Evolutionary conservation across 208 protist species (phyloP).

Genomic region (Angomonas ambiguus): DNA sequence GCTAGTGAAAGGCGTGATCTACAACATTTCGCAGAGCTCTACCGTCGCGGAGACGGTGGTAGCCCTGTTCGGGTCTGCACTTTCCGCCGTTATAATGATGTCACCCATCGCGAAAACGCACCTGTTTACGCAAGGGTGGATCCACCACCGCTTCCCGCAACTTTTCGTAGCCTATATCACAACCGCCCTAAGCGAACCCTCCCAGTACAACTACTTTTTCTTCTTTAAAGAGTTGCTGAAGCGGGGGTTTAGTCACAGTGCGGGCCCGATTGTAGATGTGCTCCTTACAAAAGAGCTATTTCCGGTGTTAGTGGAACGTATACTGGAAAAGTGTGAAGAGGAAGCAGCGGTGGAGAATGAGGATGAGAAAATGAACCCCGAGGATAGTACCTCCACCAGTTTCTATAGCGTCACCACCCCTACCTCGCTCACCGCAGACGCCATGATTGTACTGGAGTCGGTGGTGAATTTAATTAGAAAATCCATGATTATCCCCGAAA

Average conservation of each 20-base stretch:
- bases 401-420: conserved; percentile 14
- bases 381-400: background rate
- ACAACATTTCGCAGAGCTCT: conserved; percentile 38
- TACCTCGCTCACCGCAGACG: conserved; percentile 36
- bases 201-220: conserved; percentile 63
- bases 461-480: conserved; percentile 46
- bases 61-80: conserved; percentile 52
- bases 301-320: conserved; percentile 20
- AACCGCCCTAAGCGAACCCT: conserved; percentile 23
- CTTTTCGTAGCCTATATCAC: conserved; percentile 26
- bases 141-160: conserved; percentile 29
- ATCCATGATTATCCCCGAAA: conserved; percentile 48
- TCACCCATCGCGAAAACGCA: conserved; percentile 28
- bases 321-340: conserved; percentile 31
- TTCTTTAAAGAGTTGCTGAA: conserved; percentile 66
- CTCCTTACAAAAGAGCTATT: conserved; percentile 44
- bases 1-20: conserved; percentile 26
- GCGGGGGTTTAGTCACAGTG: conserved; percentile 60
- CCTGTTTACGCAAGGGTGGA: conserved; percentile 52
- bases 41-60: conserved; percentile 61
- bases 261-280: conserved; percentile 60
- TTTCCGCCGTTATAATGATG: conserved; percentile 38
- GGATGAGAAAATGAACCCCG: background rate
- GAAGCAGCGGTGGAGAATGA: conserved; percentile 4
- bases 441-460: conserved; percentile 35